Evolutionary conservation across 148 eudicot species (phyloP).

Genomic region (Mesembryanthemum crystallinum): DNA sequence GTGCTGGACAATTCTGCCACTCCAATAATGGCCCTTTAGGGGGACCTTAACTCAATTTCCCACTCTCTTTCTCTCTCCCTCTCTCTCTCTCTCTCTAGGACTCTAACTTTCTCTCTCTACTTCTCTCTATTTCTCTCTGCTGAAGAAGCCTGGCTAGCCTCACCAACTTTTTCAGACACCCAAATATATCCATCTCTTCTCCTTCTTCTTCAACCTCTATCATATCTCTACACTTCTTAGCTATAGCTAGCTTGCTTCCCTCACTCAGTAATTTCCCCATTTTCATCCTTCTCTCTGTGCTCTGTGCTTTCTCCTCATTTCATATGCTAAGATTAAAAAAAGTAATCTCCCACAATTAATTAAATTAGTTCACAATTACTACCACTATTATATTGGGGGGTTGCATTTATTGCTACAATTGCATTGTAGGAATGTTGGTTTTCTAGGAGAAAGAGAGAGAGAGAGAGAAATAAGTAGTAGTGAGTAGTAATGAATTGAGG

Average conservation of each 20-base stretch:
- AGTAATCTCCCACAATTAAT: neutral
- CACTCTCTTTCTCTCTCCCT: constrained; percentile 7
- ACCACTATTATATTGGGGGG: constrained; percentile 9
- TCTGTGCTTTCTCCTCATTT: neutral
- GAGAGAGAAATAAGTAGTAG: no score
- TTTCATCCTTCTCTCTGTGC: no score
- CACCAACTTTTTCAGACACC: constrained; percentile 29
- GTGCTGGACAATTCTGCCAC: constrained; percentile 47
- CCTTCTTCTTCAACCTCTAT: neutral
- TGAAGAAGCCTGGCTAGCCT: neutral
- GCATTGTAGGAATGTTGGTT: constrained; percentile 43
- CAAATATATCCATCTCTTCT: constrained; percentile 9
- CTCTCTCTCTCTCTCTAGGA: constrained; percentile 22
- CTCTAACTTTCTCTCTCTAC: neutral
- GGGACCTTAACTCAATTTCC: constrained; percentile 28
- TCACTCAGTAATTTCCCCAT: neutral
- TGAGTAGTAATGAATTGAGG: neutral
- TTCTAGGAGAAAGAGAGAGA: constrained; percentile 23
- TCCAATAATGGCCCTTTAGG: constrained; percentile 42
- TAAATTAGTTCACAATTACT: neutral
- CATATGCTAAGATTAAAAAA: neutral
- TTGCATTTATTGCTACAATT: constrained; percentile 9
- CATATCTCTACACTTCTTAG: no score
- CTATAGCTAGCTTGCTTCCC: no score
- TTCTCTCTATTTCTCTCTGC: constrained; percentile 10